Percentiles rank a stretch among this genome's conserved stretches.
phyloP scores from a whole-genome alignment of 2,329 filamentous ascomycete genomes.

The Albifimbria verrucaria region DNA sequence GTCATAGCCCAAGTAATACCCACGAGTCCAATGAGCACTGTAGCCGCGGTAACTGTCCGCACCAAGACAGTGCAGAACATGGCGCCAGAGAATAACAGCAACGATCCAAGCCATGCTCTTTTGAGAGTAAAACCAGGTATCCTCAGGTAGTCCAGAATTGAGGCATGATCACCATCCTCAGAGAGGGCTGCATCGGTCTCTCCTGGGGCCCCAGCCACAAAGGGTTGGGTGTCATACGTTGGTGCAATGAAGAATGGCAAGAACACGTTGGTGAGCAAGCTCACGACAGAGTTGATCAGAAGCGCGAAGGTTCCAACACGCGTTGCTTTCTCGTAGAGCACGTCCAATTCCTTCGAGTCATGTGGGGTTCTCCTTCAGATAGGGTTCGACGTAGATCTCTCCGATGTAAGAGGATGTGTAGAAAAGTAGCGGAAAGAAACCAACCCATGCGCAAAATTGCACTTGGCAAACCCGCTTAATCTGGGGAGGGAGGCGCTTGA shows the following conservation, averaged over 20 bases:
- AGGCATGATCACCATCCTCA: constrained; percentile 31
- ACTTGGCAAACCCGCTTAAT: constrained; percentile 78
- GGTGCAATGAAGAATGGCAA: constrained; percentile 84
- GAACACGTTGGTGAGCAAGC: constrained; percentile 75
- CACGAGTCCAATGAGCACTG: constrained; percentile 72
- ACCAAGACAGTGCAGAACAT: constrained; percentile 86
- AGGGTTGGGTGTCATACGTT: constrained; percentile 59
- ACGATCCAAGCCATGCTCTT: constrained; percentile 80
- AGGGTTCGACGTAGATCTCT: constrained; percentile 86
- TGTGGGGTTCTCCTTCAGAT: constrained; percentile 74
- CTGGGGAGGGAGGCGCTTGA: constrained; percentile 75
- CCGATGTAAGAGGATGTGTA: constrained; percentile 94
- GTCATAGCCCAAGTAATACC: constrained; percentile 92
- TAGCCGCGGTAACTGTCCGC: constrained; percentile 66
- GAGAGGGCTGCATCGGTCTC: constrained; percentile 25
- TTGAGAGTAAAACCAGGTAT: constrained; percentile 85
- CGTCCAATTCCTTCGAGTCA: constrained; percentile 73
- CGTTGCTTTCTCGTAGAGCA: constrained; percentile 79
- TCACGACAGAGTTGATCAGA: constrained; percentile 82
- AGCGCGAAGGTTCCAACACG: constrained; percentile 86
- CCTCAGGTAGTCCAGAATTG: constrained; percentile 59
- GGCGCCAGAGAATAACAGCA: constrained; percentile 76
- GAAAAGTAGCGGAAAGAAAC: constrained; percentile 93
- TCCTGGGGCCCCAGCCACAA: constrained; percentile 23
- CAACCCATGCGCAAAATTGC: constrained; percentile 87